phyloP scores from a whole-genome alignment of 805 yeast species.

The Candida vaughaniae region DNA sequence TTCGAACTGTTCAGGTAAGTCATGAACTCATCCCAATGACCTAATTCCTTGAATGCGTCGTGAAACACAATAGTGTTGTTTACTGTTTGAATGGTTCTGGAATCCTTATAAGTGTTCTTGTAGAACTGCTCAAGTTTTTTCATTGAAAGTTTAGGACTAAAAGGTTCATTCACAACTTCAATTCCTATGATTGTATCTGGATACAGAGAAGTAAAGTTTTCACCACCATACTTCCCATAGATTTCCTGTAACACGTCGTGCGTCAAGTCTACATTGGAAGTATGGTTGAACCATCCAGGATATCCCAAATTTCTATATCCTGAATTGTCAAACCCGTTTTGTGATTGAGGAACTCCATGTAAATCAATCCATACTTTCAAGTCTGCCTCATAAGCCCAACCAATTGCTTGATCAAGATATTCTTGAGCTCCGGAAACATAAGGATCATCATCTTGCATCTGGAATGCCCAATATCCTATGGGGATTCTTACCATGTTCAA shows the following conservation, averaged over 20 bases:
- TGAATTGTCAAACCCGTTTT: slow-evolving; percentile 84
- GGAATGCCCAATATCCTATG: slow-evolving; percentile 82
- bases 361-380: slow-evolving; percentile 73
- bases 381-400: slow-evolving; percentile 63
- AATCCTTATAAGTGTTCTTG: slow-evolving; percentile 28
- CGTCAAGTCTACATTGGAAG: slow-evolving; percentile 28
- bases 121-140: slow-evolving; percentile 27
- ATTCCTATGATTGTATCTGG: slow-evolving; percentile 38
- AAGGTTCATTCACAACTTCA: slow-evolving; percentile 43
- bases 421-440: slow-evolving; percentile 66
- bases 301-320: slow-evolving; percentile 53
- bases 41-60: slow-evolving; percentile 60
- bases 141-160: slow-evolving; percentile 23
- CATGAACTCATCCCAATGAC: slow-evolving; percentile 48
- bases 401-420: slow-evolving; percentile 63
- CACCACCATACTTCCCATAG: slow-evolving; percentile 34
- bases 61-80: slow-evolving; percentile 54
- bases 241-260: slow-evolving; percentile 32
- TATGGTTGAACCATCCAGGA: slow-evolving; percentile 35
- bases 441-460: slow-evolving; percentile 50
- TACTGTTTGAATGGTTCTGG: slow-evolving; percentile 26
- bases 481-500: slow-evolving; percentile 73
- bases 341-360: slow-evolving; percentile 85
- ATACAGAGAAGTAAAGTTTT: slow-evolving; percentile 10
- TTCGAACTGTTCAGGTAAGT: slow-evolving; percentile 8